A percentile compares a stretch with the other conserved stretches of the same genome.
These are phyloP conservation scores for Xenoacremonium recifei DNA, from an alignment of 2,329 filamentous ascomycete species.

Conservation along the genomic window DNA sequence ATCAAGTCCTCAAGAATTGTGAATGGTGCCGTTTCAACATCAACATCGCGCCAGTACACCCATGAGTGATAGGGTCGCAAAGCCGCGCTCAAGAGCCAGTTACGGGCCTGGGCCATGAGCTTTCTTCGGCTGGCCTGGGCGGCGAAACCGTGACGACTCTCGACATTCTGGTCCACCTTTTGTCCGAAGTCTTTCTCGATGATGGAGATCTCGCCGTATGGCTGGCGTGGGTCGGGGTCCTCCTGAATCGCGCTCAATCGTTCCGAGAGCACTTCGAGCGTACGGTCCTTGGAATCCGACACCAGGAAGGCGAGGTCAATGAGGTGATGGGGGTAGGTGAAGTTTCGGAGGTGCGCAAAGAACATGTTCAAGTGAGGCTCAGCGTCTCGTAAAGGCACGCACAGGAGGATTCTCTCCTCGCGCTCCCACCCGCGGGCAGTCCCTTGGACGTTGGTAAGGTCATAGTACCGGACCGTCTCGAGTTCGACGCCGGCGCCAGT, in stretches of 20 bases:
- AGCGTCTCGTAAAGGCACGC: slow-evolving; percentile 90
- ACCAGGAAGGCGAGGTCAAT: slow-evolving; percentile 97
- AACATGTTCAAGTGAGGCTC: slow-evolving; percentile 94
- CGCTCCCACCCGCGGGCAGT: slow-evolving; percentile 93
- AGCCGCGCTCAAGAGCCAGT: slow-evolving; percentile 93
- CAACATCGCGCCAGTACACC: slow-evolving; percentile 99
- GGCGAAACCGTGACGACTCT: slow-evolving; percentile 95
- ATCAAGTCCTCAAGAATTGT: slow-evolving; percentile 97
- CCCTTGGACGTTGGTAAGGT: slow-evolving; percentile 86
- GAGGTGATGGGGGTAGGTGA: slow-evolving; percentile 95
- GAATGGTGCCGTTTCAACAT: slow-evolving; percentile 95
- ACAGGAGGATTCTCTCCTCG: slow-evolving; percentile 91
- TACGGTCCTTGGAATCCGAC: slow-evolving; percentile 94
- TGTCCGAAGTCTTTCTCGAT: slow-evolving; percentile 99
- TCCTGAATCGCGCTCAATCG: slow-evolving; percentile 78
- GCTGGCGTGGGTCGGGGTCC: slow-evolving; percentile 73
- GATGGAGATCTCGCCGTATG: slow-evolving; percentile 94
- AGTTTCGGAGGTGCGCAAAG: slow-evolving; percentile 94
- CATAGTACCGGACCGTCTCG: slow-evolving; percentile 96
- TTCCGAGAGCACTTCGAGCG: slow-evolving; percentile 71
- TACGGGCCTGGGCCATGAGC: slow-evolving; percentile 95
- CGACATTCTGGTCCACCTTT: slow-evolving; percentile 95
- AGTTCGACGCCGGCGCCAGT: slow-evolving; percentile 71
- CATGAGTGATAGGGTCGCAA: slow-evolving; percentile 94
- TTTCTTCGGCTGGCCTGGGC: slow-evolving; percentile 92